Conservation (phyloP, 768 basidiomycete genomes). For the Lactarius sanguifluus region DNA sequence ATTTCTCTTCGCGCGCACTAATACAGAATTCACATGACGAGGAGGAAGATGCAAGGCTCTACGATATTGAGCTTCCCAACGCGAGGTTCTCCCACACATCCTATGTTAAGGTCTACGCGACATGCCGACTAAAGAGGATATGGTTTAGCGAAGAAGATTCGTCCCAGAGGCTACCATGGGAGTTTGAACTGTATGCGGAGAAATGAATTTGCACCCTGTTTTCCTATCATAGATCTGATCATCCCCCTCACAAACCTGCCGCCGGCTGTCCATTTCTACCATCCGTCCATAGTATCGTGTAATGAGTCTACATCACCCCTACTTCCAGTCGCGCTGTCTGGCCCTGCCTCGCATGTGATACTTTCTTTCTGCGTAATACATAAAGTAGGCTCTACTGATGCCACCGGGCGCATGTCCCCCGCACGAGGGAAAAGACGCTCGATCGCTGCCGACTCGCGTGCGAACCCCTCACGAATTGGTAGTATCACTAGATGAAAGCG, state of each 20-base stretch:
- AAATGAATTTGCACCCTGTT: neutral
- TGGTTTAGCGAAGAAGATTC: slow-evolving; percentile 64
- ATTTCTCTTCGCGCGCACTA: slow-evolving; percentile 55
- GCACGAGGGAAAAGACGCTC: slow-evolving; percentile 51
- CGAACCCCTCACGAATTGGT: slow-evolving; percentile 68
- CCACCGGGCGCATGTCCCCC: slow-evolving; percentile 14
- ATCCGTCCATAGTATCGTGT: slow-evolving; percentile 66
- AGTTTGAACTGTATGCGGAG: slow-evolving; percentile 63
- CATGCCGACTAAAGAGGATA: slow-evolving; percentile 70
- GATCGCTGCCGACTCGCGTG: slow-evolving; percentile 55
- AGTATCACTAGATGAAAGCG: slow-evolving; percentile 79
- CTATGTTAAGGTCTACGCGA: slow-evolving; percentile 77
- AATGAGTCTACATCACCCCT: slow-evolving; percentile 63
- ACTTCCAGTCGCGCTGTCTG: slow-evolving; percentile 32
- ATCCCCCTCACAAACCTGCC: slow-evolving; percentile 19
- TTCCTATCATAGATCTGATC: neutral
- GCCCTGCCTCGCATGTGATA: slow-evolving; percentile 53
- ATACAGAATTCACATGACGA: slow-evolving; percentile 28
- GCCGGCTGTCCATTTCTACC: neutral
- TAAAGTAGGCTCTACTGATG: slow-evolving; percentile 34
- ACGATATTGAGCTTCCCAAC: slow-evolving; percentile 42
- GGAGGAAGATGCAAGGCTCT: slow-evolving; percentile 31
- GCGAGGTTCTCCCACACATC: slow-evolving; percentile 63
- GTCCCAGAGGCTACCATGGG: slow-evolving; percentile 62
- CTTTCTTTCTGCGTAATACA: slow-evolving; percentile 54